Evolutionary conservation across 139 green algal genomes (phyloP).

Genomic region (Chlorella sp.): DNA sequence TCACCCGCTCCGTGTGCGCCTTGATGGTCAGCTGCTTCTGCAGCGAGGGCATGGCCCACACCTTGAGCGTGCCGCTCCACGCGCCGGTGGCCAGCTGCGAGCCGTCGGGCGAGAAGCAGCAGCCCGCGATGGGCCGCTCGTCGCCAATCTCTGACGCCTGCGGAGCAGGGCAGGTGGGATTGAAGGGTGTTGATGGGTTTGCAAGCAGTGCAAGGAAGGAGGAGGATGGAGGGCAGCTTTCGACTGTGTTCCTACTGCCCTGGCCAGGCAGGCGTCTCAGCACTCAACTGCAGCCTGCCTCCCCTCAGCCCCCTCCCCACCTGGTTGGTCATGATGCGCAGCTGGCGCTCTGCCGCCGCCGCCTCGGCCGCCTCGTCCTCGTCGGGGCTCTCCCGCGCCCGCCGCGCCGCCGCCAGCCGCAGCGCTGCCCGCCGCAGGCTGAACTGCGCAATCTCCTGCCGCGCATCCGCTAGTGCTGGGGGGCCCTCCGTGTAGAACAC

Average conservation of each 20-base stretch:
- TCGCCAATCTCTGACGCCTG: slow-evolving; percentile 87
- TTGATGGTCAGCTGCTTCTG: slow-evolving; percentile 55
- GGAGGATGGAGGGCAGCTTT: too few species aligned
- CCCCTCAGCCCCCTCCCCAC: too few species aligned
- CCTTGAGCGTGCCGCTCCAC: slow-evolving; percentile 79
- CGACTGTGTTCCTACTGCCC: too few species aligned
- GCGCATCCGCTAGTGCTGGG: slow-evolving; percentile 61
- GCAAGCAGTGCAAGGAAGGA: too few species aligned
- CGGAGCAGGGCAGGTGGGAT: too few species aligned
- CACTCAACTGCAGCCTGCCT: too few species aligned
- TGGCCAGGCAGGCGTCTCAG: too few species aligned
- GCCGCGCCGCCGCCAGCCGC: slow-evolving; percentile 67
- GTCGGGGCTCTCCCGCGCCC: slow-evolving; percentile 55
- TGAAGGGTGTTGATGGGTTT: too few species aligned
- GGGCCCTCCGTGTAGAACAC: slow-evolving; percentile 95
- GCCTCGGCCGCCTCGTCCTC: slow-evolving; percentile 27
- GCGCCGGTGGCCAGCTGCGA: slow-evolving; percentile 66
- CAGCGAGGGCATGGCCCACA: slow-evolving; percentile 72
- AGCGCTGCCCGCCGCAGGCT: slow-evolving; percentile 76
- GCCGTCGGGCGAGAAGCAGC: slow-evolving; percentile 78
- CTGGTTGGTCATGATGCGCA: slow-evolving; percentile 26
- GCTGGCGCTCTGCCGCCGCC: slow-evolving; percentile 6
- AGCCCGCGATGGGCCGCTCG: slow-evolving; percentile 82
- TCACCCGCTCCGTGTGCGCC: slow-evolving; percentile 83
- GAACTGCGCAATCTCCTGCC: slow-evolving; percentile 71